Conservation (phyloP, 805 yeast genomes). For the Metschnikowia cubensis region DNA sequence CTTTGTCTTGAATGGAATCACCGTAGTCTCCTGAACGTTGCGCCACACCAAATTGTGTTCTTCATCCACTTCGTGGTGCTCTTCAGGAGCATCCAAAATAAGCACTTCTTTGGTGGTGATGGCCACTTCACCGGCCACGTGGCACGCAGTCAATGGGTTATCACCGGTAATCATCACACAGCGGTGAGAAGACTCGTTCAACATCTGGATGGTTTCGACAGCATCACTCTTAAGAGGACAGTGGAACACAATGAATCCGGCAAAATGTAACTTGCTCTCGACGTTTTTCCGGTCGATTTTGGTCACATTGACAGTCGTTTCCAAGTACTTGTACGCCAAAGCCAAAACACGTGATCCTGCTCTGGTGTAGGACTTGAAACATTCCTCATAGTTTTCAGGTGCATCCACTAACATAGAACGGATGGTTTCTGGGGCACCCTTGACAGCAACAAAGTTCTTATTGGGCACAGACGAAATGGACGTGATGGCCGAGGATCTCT, state of each 20-base stretch:
- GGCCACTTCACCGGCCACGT: conserved; percentile 90
- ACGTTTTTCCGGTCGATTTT: conserved; percentile 69
- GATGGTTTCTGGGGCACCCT: conserved; percentile 98
- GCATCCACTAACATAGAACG: conserved; percentile 65
- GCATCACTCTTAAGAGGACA: conserved; percentile 97
- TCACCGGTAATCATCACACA: conserved; percentile 98
- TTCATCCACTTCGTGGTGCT: conserved; percentile 45
- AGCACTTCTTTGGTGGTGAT: conserved; percentile 81
- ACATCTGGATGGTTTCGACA: conserved; percentile 81
- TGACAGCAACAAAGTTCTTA: conserved; percentile 70
- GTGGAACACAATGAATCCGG: conserved; percentile 93
- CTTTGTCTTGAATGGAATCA: conserved; percentile 61
- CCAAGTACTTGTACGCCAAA: conserved; percentile 78
- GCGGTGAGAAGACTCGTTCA: conserved; percentile 93
- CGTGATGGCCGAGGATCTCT: conserved; percentile 89
- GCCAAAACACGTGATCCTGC: conserved; percentile 96
- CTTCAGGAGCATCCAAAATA: conserved; percentile 82
- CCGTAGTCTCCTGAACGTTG: conserved; percentile 70
- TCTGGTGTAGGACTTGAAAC: conserved; percentile 86
- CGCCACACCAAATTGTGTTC: conserved; percentile 73
- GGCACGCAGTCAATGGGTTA: conserved; percentile 96
- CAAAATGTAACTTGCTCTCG: conserved; percentile 73
- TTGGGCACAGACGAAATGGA: conserved; percentile 43
- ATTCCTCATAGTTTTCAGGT: conserved; percentile 78
- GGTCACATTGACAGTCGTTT: conserved; percentile 43